phyloP scores from a whole-genome alignment of 2,329 filamentous ascomycete species.

The Emmonsia crescens region DNA sequence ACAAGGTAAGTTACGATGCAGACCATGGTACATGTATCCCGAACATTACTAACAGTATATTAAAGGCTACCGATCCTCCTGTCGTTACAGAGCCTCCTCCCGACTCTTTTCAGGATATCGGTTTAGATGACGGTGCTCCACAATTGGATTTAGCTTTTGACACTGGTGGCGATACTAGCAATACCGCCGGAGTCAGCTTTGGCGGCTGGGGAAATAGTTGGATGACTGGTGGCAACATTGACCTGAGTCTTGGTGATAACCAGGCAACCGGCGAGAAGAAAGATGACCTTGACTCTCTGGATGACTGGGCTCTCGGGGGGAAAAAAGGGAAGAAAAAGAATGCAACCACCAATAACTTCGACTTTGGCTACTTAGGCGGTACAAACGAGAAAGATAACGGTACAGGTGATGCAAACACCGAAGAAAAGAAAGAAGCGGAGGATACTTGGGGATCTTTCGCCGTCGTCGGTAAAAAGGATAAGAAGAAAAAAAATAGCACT shows the following conservation, averaged over 20 bases:
- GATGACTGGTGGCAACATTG: constrained; percentile 41
- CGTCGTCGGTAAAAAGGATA: constrained; percentile 32
- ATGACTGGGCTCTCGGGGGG: constrained; percentile 30
- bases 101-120: constrained; percentile 58
- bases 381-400: constrained; percentile 34
- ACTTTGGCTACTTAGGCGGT: constrained; percentile 37
- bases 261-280: constrained; percentile 22
- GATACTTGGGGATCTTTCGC: constrained; percentile 29
- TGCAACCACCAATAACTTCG: constrained; percentile 25
- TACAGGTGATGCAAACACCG: constrained; percentile 36
- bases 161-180: constrained; percentile 32
- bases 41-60: constrained; percentile 2
- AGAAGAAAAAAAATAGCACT: constrained; percentile 36
- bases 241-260: constrained; percentile 26
- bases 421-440: constrained; percentile 29
- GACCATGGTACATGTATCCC: not conserved
- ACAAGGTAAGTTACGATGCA: constrained; percentile 7
- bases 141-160: constrained; percentile 48
- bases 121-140: constrained; percentile 50
- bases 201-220: constrained; percentile 52
- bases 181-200: constrained; percentile 35
- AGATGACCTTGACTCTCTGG: constrained; percentile 18
- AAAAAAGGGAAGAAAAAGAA: constrained; percentile 29
- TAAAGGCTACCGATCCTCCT: constrained; percentile 23
- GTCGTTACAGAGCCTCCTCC: constrained; percentile 26